A percentile compares a stretch with the other conserved stretches of the same genome.
phyloP scores from a whole-genome alignment of 192 early-diverging fungal genomes.

The Backusella parvicylindrica region DNA sequence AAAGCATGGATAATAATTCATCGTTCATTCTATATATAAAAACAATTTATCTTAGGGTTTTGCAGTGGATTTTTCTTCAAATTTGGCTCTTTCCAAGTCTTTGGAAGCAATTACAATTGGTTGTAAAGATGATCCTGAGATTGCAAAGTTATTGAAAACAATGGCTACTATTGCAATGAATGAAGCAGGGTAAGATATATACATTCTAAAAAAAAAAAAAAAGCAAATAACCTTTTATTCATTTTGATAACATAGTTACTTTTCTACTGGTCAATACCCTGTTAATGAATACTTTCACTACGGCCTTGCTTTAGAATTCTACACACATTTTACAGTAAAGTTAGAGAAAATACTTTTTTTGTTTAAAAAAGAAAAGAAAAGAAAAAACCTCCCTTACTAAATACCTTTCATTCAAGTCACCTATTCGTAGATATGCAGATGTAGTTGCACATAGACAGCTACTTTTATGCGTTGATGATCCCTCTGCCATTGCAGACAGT shows the following conservation, averaged over 20 bases:
- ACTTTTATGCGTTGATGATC: slow-evolving; percentile 40
- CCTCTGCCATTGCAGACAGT: background rate
- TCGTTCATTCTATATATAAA: background rate
- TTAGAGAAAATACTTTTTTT: no score
- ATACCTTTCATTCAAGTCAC: slow-evolving; percentile 37
- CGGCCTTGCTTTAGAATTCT: slow-evolving; percentile 69
- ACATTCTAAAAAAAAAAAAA: background rate
- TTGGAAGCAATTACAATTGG: slow-evolving; percentile 41
- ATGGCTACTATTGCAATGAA: slow-evolving; percentile 79
- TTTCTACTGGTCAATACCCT: slow-evolving; percentile 53
- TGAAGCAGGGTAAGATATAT: slow-evolving; percentile 48
- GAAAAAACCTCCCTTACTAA: background rate
- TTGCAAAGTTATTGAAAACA: slow-evolving; percentile 59
- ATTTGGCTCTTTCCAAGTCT: slow-evolving; percentile 58
- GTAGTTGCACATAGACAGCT: slow-evolving; percentile 75
- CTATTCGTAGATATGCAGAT: slow-evolving; percentile 81
- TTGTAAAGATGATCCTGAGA: slow-evolving; percentile 45
- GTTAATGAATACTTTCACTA: slow-evolving; percentile 61
- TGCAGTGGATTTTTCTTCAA: slow-evolving; percentile 60
- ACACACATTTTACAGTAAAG: slow-evolving; percentile 80
- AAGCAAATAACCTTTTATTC: background rate
- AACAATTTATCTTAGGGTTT: slow-evolving; percentile 42
- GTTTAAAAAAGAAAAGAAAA: no score
- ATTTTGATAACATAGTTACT: slow-evolving; percentile 42
- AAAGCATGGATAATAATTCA: background rate